phyloP scores from a whole-genome alignment of 257 asterid species.

The Solanum medicagineum region DNA sequence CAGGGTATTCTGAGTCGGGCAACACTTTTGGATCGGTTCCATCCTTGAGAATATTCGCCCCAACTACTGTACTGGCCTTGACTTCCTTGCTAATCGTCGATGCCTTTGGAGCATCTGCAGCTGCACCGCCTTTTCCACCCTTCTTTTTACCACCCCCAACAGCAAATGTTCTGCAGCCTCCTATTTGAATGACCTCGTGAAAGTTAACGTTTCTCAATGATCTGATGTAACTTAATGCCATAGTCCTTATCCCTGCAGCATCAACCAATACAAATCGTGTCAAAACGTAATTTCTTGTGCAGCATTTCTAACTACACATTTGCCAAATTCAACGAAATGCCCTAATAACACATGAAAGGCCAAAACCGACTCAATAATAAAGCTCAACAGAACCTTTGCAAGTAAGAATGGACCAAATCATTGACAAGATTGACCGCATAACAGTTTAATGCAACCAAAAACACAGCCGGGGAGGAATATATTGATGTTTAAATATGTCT shows the following conservation, averaged over 20 bases:
- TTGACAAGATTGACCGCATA: background rate
- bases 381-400: background rate
- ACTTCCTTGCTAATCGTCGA: conserved; percentile 78
- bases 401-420: background rate
- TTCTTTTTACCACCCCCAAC: conserved; percentile 85
- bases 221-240: conserved; percentile 28
- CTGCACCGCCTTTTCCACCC: conserved; percentile 70
- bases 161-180: conserved; percentile 57
- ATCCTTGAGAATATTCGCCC: conserved; percentile 78
- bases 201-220: conserved; percentile 25
- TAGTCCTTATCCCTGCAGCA: conserved; percentile 25
- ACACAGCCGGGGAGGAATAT: background rate
- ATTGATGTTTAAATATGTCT: background rate
- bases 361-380: background rate
- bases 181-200: conserved; percentile 22
- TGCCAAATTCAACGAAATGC: background rate
- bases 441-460: background rate
- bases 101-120: conserved; percentile 67
- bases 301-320: background rate
- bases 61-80: conserved; percentile 69
- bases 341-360: background rate
- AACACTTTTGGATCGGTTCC: conserved; percentile 79
- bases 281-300: background rate
- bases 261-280: background rate
- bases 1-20: conserved; percentile 81